Percentiles rank a stretch among this genome's conserved stretches.
phyloP scores from a whole-genome alignment of 2,329 filamentous ascomycete species.

The Scedosporium dehoogii region DNA sequence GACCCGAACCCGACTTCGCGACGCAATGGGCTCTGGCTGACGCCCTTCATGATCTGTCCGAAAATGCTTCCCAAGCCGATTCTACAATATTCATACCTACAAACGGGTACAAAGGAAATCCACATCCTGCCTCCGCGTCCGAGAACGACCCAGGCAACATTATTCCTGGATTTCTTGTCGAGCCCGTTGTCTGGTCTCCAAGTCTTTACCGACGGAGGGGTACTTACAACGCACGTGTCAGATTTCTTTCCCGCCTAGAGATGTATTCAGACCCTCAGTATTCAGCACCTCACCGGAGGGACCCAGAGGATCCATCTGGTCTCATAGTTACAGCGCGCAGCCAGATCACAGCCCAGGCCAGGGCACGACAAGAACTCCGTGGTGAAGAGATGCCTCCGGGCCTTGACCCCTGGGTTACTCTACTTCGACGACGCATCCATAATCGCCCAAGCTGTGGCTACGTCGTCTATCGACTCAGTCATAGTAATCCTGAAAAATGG shows the following conservation, averaged over 20 bases:
- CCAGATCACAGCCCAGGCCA: background rate
- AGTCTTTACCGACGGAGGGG: background rate
- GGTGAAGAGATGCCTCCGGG: background rate
- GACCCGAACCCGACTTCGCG: background rate
- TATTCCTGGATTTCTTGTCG: background rate
- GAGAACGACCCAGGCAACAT: background rate
- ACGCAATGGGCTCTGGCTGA: background rate
- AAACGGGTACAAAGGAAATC: background rate
- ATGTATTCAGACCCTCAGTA: background rate
- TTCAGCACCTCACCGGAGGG: background rate
- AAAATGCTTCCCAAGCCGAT: background rate
- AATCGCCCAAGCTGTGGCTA: constrained; percentile 12
- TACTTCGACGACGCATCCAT: background rate
- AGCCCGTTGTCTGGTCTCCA: background rate
- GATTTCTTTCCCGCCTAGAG: background rate
- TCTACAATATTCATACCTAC: background rate
- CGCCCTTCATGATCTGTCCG: background rate
- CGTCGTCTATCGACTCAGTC: constrained; percentile 15
- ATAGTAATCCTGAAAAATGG: constrained; percentile 14
- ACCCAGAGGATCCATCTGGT: background rate
- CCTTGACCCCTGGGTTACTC: background rate
- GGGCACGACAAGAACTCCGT: background rate
- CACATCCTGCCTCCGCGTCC: background rate
- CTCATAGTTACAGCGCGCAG: background rate
- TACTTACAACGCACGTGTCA: background rate